A percentile compares a stretch with the other conserved stretches of the same genome.
Evolutionary conservation across 306 rosid genomes (phyloP).

Genomic region (Myrica gale): DNA sequence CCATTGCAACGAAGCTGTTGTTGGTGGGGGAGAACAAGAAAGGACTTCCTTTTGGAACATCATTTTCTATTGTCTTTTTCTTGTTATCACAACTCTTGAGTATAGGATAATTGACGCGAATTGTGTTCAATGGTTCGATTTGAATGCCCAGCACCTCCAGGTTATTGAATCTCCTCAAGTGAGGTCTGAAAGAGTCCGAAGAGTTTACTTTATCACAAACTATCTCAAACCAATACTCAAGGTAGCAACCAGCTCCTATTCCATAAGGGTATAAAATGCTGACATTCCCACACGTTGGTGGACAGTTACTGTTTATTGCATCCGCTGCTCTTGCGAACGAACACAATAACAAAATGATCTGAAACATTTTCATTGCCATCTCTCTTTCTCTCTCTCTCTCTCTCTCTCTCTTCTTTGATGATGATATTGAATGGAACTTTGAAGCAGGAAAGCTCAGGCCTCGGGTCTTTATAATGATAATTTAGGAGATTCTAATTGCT

Average conservation of each 20-base stretch:
- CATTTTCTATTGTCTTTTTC: not conserved
- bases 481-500: too few species aligned
- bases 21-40: not conserved
- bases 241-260: conserved; percentile 5
- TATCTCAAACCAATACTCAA: conserved; percentile 2
- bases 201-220: not conserved
- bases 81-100: not conserved
- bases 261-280: not conserved
- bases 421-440: too few species aligned
- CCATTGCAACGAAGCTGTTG: conserved; percentile 5
- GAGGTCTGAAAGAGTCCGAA: not conserved
- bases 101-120: not conserved
- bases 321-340: not conserved
- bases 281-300: not conserved
- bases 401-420: too few species aligned
- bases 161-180: not conserved
- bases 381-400: too few species aligned
- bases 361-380: too few species aligned
- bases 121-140: not conserved
- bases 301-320: not conserved
- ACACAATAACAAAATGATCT: not conserved
- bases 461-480: too few species aligned
- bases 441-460: too few species aligned
- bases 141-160: not conserved
- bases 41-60: not conserved